Conservation (phyloP, 2,329 filamentous ascomycete species). For the Escovopsis sp. region DNA sequence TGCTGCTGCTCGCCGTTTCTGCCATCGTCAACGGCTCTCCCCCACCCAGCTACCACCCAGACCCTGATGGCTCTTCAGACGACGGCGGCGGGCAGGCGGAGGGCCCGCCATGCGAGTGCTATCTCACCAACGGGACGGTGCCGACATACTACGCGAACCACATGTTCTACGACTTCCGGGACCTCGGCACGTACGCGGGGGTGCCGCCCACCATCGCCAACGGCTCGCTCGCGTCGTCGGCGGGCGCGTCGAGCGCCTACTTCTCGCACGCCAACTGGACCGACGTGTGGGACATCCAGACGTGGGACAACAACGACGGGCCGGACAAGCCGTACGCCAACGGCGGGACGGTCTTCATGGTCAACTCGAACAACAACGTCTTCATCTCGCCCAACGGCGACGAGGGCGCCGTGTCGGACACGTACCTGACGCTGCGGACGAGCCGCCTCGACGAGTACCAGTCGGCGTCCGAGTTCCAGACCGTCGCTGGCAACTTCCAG, state of each 20-base stretch:
- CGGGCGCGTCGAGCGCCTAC: conserved; percentile 21
- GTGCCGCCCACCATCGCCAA: conserved; percentile 18
- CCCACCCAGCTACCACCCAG: no score
- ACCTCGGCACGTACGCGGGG: conserved; percentile 22
- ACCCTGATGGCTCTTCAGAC: no score
- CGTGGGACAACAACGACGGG: conserved; percentile 25
- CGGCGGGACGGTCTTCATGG: conserved; percentile 20
- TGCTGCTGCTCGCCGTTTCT: no score
- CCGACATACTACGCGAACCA: conserved; percentile 29
- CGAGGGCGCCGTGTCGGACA: conserved; percentile 17
- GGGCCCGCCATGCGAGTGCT: conserved; percentile 26
- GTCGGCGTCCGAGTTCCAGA: conserved; percentile 32
- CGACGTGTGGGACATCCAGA: conserved; percentile 22
- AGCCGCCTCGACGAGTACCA: conserved; percentile 28
- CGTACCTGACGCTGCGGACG: conserved; percentile 33
- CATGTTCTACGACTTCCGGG: conserved; percentile 35
- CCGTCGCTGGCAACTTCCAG: conserved; percentile 13
- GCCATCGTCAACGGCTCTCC: no score
- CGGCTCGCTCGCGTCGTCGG: conserved; percentile 12
- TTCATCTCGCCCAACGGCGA: conserved; percentile 30
- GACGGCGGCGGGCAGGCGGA: not conserved
- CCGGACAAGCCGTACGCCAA: conserved; percentile 10
- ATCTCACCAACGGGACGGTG: conserved; percentile 29
- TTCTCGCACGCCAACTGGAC: conserved; percentile 22
- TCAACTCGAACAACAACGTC: conserved; percentile 27